Conservation (phyloP, 2,329 filamentous ascomycete genomes). For the Triangularia verruculosa region DNA sequence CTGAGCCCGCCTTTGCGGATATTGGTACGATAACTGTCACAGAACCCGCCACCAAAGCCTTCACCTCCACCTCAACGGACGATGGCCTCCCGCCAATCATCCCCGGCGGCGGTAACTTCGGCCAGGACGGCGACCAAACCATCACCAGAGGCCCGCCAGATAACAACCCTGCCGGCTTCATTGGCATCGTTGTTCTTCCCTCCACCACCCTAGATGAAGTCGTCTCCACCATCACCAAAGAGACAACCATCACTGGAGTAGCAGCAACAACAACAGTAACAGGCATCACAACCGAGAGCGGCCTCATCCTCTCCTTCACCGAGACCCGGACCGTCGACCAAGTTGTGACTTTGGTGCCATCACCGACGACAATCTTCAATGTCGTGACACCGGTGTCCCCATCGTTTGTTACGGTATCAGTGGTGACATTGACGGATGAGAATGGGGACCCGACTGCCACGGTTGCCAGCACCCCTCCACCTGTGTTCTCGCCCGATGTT, state of each 20-base stretch:
- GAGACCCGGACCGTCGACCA: neutral
- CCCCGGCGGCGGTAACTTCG: neutral
- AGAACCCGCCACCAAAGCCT: neutral
- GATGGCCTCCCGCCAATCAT: neutral
- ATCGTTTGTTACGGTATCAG: slow-evolving; percentile 6
- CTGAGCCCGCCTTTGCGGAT: neutral
- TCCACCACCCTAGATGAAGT: slow-evolving; percentile 2
- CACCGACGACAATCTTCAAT: neutral
- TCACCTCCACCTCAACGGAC: neutral
- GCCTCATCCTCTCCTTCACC: slow-evolving; percentile 4
- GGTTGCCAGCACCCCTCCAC: slow-evolving; percentile 13
- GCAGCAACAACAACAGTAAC: neutral
- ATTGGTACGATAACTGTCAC: neutral
- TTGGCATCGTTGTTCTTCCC: neutral
- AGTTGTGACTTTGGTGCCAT: neutral
- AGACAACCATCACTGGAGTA: slow-evolving; percentile 2
- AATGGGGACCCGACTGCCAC: slow-evolving; percentile 14
- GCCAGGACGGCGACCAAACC: neutral
- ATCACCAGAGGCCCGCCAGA: neutral
- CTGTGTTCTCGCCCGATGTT: slow-evolving; percentile 14
- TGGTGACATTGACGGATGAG: slow-evolving; percentile 13
- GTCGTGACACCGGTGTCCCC: neutral
- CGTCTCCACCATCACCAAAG: slow-evolving; percentile 2
- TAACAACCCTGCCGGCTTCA: neutral
- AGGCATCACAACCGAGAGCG: slow-evolving; percentile 3